Conservation (phyloP, 1,139 yeast species). For the Casaregolazyma lundiana region DNA sequence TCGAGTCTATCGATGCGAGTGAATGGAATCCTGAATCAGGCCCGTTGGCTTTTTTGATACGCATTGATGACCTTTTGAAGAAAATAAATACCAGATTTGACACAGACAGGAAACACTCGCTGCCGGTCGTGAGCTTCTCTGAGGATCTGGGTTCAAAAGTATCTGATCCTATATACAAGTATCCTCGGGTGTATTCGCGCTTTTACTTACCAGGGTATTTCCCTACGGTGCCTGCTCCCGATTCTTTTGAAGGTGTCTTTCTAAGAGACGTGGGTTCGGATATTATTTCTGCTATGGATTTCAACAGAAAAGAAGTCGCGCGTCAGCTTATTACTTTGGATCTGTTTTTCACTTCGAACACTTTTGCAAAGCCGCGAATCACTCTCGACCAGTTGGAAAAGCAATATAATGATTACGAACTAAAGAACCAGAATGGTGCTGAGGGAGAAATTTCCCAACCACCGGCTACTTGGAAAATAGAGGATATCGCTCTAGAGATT, state of each 20-base stretch:
- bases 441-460: background rate
- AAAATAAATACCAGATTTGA: constrained; percentile 10
- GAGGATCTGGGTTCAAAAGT: constrained; percentile 13
- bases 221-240: constrained; percentile 69
- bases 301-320: constrained; percentile 83
- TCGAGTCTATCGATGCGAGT: constrained; percentile 20
- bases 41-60: constrained; percentile 14
- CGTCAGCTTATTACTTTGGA: constrained; percentile 76
- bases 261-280: constrained; percentile 75
- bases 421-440: constrained; percentile 23
- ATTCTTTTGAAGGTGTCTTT: constrained; percentile 56
- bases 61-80: constrained; percentile 17
- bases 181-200: constrained; percentile 7
- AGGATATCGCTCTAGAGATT: constrained; percentile 83
- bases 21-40: constrained; percentile 20
- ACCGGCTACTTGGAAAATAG: constrained; percentile 73
- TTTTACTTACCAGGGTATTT: constrained; percentile 56
- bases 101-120: constrained; percentile 35
- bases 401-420: constrained; percentile 36
- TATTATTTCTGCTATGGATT: constrained; percentile 72
- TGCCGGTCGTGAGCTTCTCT: constrained; percentile 35
- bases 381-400: constrained; percentile 64
- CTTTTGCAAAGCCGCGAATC: constrained; percentile 81
- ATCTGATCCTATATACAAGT: constrained; percentile 17
- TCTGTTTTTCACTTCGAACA: constrained; percentile 60